Base-by-base conservation (phyloP, 495 filamentous ascomycete species). In the Bacidia rubella region DNA sequence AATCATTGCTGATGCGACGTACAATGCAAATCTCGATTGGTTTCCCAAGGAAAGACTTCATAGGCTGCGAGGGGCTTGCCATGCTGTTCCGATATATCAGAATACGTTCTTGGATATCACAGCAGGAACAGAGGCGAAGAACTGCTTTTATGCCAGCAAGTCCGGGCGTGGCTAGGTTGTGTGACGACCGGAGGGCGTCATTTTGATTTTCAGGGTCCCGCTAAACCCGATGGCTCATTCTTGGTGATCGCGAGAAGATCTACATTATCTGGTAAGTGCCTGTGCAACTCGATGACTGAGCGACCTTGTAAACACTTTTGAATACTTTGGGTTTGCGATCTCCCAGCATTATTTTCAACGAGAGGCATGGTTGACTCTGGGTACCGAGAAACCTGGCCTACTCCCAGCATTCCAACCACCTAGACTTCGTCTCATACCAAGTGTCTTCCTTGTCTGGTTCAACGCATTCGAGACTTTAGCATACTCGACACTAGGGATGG, bases 371-470 rank as follows among this genome's bases (percentile, higher is more conserved):
- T 35, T 32, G 9, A 35, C 19, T 41, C 39, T 55, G 2, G 60
- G 60, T 12, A 58, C 50, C 0, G 58, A 55, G 26, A 62, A 62
- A 0, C 55, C 40, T 2, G 47, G 42, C 1, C 21, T 51, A 1
- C 49, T 21, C 17, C 68, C 63, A 22, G 70, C 67, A 44, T 68
- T 62, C 74, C 74, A 78, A 48, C 76, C 76, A 55, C 76, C 73
- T 67, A 82, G 68, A 51, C 72, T 79, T 47, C 78, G 68, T 48
- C 79, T 70, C 49, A 75, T 70, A 3, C 79, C 79, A 49, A 81
- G 55, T n/a, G 77, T 80, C 62, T 67, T 74, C 46, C 70, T 63
- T 52, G 61, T 65, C 29, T 7, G 5, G 7, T 35, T 35, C 29
- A 15, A 7, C 15, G 5, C 29, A 5, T 35, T 35, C 7, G 12